phyloP scores from a whole-genome alignment of 805 yeast genomes.

The Martiniozyma abietophila region DNA sequence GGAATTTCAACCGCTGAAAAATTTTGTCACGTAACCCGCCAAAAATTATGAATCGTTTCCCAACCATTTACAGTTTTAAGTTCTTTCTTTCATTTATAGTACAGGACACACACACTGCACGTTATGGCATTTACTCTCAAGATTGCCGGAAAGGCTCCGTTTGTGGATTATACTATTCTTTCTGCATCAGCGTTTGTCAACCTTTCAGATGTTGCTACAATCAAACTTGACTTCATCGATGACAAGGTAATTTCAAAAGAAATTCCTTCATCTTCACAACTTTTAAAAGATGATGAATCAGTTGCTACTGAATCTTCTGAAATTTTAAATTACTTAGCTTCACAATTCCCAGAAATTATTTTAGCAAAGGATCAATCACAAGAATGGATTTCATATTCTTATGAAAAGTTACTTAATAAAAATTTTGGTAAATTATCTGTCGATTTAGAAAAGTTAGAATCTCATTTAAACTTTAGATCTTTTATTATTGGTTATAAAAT shows the following conservation, averaged over 20 bases:
- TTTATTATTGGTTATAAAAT: constrained; percentile 59
- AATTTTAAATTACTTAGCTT: constrained; percentile 41
- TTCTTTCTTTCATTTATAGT: background rate
- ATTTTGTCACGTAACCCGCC: too few relatives aligned
- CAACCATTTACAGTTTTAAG: background rate
- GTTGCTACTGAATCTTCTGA: constrained; percentile 32
- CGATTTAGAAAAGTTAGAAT: constrained; percentile 71
- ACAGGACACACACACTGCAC: background rate
- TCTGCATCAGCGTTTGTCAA: constrained; percentile 74
- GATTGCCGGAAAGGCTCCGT: constrained; percentile 80
- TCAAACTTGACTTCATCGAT: constrained; percentile 60
- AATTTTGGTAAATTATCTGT: constrained; percentile 80
- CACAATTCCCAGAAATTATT: constrained; percentile 40
- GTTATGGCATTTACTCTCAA: constrained; percentile 41
- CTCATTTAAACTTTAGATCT: constrained; percentile 78
- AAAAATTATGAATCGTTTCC: background rate
- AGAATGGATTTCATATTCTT: constrained; percentile 61
- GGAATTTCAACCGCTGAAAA: too few relatives aligned
- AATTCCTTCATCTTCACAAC: constrained; percentile 32
- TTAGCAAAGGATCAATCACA: constrained; percentile 32
- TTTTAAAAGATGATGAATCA: constrained; percentile 35
- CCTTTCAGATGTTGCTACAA: constrained; percentile 37
- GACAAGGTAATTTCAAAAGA: constrained; percentile 51
- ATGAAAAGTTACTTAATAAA: constrained; percentile 61
- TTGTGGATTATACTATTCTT: constrained; percentile 68